Evolutionary conservation across 2,329 filamentous ascomycete genomes (phyloP).

Genomic region (Aureobasidium sp.): DNA sequence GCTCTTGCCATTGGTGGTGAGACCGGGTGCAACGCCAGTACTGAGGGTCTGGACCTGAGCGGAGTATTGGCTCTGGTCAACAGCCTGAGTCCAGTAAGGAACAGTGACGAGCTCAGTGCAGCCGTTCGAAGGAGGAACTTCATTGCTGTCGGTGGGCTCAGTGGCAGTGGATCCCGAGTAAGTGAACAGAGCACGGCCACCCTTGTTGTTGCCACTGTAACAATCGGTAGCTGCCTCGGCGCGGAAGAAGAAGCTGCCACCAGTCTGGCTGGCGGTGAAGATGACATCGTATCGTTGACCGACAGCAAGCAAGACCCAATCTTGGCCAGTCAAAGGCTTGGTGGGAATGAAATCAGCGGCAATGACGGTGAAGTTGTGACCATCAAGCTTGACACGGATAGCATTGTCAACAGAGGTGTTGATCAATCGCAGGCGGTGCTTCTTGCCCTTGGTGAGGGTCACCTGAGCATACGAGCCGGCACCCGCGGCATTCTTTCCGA

Average conservation of each 20-base stretch:
- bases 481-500: slow-evolving; percentile 27
- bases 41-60: slow-evolving; percentile 26
- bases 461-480: slow-evolving; percentile 20
- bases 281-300: slow-evolving; percentile 42
- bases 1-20: slow-evolving; percentile 31
- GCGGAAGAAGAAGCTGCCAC: slow-evolving; percentile 39
- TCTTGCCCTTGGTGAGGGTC: slow-evolving; percentile 29
- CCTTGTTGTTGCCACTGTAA: slow-evolving; percentile 26
- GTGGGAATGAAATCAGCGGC: slow-evolving; percentile 31
- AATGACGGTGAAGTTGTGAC: slow-evolving; percentile 29
- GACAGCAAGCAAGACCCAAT: slow-evolving; percentile 33
- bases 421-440: slow-evolving; percentile 37
- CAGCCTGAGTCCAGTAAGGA: slow-evolving; percentile 28
- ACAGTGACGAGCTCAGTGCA: slow-evolving; percentile 26
- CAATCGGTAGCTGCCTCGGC: slow-evolving; percentile 33
- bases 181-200: slow-evolving; percentile 31
- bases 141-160: slow-evolving; percentile 20
- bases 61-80: slow-evolving; percentile 29
- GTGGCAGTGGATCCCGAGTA: slow-evolving; percentile 22
- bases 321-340: slow-evolving; percentile 16
- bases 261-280: slow-evolving; percentile 37
- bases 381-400: slow-evolving; percentile 32
- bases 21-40: slow-evolving; percentile 8
- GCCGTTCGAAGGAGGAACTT: slow-evolving; percentile 19
- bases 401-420: slow-evolving; percentile 39